Evolutionary conservation across 2,329 filamentous ascomycete genomes (phyloP).

Genomic region (Phaeosphaeriaceae sp.): DNA sequence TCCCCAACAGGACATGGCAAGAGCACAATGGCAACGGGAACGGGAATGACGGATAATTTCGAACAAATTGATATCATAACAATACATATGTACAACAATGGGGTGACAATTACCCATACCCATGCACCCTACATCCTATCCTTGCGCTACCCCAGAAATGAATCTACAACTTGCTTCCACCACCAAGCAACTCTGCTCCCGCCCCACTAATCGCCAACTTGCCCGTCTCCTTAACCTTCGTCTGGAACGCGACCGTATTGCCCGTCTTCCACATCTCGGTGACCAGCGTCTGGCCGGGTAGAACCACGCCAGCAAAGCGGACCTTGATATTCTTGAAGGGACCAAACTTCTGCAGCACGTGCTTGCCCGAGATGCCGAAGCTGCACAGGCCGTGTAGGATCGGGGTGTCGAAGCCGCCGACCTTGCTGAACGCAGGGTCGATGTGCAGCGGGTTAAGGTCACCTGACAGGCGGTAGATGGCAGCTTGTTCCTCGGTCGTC

Average conservation of each 20-base stretch:
- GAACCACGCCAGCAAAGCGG: conserved; percentile 83
- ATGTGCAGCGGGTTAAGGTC: conserved; percentile 97
- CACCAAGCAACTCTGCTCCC: conserved; percentile 74
- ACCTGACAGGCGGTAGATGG: conserved; percentile 89
- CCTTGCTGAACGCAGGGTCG: conserved; percentile 91
- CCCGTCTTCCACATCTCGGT: conserved; percentile 96
- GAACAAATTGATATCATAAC: conserved; percentile 5
- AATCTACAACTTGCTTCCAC: conserved; percentile 48
- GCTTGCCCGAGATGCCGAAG: conserved; percentile 90
- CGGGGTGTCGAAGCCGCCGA: conserved; percentile 91
- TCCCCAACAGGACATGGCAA: too few species aligned
- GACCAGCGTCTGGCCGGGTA: conserved; percentile 85
- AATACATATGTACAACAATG: conserved; percentile 11
- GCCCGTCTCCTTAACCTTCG: conserved; percentile 89
- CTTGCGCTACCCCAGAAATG: background rate
- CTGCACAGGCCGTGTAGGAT: conserved; percentile 98
- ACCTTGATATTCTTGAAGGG: conserved; percentile 92
- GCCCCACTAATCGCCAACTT: conserved; percentile 85
- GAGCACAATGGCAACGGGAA: background rate
- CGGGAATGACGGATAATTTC: background rate
- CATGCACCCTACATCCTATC: background rate
- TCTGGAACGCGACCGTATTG: conserved; percentile 81
- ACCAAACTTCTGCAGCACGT: conserved; percentile 84
- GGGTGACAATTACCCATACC: background rate
- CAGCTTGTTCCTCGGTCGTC: conserved; percentile 90